A percentile compares a stretch with the other conserved stretches of the same genome.
These are phyloP conservation scores for Thymus quinquecostatus DNA, from an alignment of 257 asterid genomes.

Conservation along the genomic window DNA sequence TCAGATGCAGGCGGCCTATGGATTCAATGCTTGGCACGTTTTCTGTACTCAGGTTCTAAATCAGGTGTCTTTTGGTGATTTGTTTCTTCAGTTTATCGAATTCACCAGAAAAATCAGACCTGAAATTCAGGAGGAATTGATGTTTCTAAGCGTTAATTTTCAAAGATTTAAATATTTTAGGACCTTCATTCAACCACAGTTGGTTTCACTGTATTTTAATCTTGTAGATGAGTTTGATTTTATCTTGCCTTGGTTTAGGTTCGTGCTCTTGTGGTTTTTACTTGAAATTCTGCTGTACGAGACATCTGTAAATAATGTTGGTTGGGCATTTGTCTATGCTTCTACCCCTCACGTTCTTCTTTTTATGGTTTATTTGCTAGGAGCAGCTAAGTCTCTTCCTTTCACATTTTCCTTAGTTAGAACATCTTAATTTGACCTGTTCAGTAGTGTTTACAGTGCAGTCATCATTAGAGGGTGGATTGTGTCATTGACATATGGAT, in stretches of 20 bases:
- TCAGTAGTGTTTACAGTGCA: neutral
- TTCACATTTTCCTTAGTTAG: neutral
- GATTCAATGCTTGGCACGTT: conserved; percentile 48
- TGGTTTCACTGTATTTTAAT: neutral
- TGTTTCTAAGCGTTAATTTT: conserved; percentile 10
- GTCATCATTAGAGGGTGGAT: conserved; percentile 8
- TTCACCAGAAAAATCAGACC: neutral
- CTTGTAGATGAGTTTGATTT: neutral
- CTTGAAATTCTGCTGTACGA: conserved; percentile 9
- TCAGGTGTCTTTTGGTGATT: neutral
- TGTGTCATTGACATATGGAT: conserved; percentile 16
- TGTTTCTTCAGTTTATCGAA: conserved; percentile 6
- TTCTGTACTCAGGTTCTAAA: conserved; percentile 52
- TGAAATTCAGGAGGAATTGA: conserved; percentile 10
- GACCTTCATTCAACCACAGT: conserved; percentile 19
- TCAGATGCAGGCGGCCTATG: conserved; percentile 49
- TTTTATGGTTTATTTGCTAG: conserved; percentile 11
- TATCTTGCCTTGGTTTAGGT: neutral
- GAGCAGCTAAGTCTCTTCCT: neutral
- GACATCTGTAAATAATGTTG: conserved; percentile 15
- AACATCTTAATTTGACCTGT: neutral
- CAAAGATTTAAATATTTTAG: conserved; percentile 9
- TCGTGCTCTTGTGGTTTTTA: conserved; percentile 13
- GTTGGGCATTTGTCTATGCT: neutral
- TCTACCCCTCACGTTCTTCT: neutral